Conservation (phyloP, 2,329 filamentous ascomycete species). For the Sodiomyces alkalinus region DNA sequence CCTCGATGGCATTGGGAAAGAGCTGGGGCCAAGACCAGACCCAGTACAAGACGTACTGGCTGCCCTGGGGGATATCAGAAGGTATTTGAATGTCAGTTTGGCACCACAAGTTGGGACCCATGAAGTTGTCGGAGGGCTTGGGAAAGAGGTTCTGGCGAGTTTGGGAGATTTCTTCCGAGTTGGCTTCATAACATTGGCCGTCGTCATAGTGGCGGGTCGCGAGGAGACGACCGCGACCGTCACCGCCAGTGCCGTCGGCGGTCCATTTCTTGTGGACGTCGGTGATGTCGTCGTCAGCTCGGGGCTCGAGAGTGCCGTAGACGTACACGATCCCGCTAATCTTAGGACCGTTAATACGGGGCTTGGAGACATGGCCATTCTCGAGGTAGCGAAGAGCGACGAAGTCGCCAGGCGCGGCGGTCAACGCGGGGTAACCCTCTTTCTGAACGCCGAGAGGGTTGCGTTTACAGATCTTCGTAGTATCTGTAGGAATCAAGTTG, state of each 20-base stretch:
- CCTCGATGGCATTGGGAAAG: conserved; percentile 22
- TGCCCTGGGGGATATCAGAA: conserved; percentile 40
- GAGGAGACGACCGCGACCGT: conserved; percentile 61
- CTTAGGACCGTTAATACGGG: conserved; percentile 41
- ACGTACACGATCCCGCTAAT: conserved; percentile 61
- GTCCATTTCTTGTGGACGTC: conserved; percentile 73
- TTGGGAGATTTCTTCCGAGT: conserved; percentile 39
- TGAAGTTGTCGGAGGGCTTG: conserved; percentile 30
- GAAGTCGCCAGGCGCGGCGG: conserved; percentile 42
- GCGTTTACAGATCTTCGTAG: no score
- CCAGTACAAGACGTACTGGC: conserved; percentile 78
- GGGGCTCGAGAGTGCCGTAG: conserved; percentile 53
- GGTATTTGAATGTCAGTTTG: conserved; percentile 72
- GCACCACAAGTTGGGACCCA: conserved; percentile 54
- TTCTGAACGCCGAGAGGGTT: conserved; percentile 1
- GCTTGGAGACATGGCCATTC: conserved; percentile 59
- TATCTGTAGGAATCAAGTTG: no score
- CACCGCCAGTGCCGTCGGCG: conserved; percentile 61
- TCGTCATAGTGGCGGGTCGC: conserved; percentile 77
- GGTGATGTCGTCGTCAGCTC: conserved; percentile 28
- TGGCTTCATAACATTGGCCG: conserved; percentile 74
- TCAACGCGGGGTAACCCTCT: conserved; percentile 42
- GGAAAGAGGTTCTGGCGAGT: conserved; percentile 42
- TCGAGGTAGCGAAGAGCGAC: conserved; percentile 56
- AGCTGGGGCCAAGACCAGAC: conserved; percentile 85